phyloP scores from a whole-genome alignment of 345 rosid genomes.

The Arabidopsis arenosa region DNA sequence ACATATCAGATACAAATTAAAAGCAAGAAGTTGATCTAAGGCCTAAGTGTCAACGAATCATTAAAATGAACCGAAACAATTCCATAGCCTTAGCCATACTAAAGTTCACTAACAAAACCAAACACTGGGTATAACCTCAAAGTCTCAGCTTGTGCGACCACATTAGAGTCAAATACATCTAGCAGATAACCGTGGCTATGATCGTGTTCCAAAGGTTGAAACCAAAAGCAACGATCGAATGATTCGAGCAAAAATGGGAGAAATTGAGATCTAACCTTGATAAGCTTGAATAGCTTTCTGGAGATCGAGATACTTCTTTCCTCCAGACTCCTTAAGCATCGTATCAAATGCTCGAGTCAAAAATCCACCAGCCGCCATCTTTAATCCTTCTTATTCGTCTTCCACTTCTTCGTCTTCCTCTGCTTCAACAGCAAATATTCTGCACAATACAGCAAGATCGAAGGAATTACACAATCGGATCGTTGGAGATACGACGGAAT shows the following conservation, averaged over 20 bases:
- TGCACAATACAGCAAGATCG: conserved; percentile 17
- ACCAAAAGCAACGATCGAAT: not conserved
- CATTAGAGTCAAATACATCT: not conserved
- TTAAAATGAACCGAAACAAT: not conserved
- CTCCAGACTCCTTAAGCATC: conserved; percentile 90
- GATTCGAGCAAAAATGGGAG: not conserved
- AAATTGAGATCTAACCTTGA: conserved; percentile 63
- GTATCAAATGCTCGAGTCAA: conserved; percentile 92
- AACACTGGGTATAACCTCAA: not conserved
- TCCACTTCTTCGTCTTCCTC: conserved; percentile 13
- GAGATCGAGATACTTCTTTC: conserved; percentile 87
- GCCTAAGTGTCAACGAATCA: not conserved
- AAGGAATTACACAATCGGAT: conserved; percentile 11
- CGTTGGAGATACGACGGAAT: conserved; percentile 13
- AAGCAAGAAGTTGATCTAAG: conserved; percentile 8
- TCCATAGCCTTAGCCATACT: conserved; percentile 14
- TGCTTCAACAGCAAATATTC: conserved; percentile 29
- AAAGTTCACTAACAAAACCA: conserved; percentile 16
- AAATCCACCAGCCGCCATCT: conserved; percentile 93
- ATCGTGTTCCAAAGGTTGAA: conserved; percentile 7
- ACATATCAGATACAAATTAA: conserved; percentile 18
- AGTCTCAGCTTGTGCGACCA: not conserved
- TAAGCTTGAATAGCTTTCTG: conserved; percentile 80
- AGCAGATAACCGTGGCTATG: conserved; percentile 13
- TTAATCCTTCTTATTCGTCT: conserved; percentile 9